Evolutionary conservation across 106 monocot species (phyloP).

Genomic region (Posidonia australis): DNA sequence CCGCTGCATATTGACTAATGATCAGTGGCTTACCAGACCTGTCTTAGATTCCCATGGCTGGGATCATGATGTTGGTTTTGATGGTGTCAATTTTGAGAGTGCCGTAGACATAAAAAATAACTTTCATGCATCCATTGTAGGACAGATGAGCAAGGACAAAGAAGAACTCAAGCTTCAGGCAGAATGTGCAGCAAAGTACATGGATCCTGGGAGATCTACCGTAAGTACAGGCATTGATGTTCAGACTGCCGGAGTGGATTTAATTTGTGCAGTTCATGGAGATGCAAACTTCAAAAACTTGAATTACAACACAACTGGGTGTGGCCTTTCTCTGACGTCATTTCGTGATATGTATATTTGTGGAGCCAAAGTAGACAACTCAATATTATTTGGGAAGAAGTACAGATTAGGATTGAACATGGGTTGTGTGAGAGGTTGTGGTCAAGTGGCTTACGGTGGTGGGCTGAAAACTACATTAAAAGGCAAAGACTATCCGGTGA

Average conservation of each 20-base stretch:
- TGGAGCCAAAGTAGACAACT: conserved; percentile 75
- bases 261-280: conserved; percentile 48
- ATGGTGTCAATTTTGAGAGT: conserved; percentile 65
- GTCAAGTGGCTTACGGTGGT: conserved; percentile 57
- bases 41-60: conserved; percentile 86
- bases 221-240: conserved; percentile 39
- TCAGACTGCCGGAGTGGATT: conserved; percentile 48
- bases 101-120: conserved; percentile 29
- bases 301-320: conserved; percentile 33
- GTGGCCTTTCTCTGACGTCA: conserved; percentile 54
- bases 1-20: conserved; percentile 32
- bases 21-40: conserved; percentile 51
- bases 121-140: conserved; percentile 33
- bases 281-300: conserved; percentile 36
- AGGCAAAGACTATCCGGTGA: conserved; percentile 80
- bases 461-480: conserved; percentile 39
- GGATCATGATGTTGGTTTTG: conserved; percentile 92
- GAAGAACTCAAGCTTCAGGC: conserved; percentile 49
- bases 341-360: conserved; percentile 30
- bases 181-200: conserved; percentile 36
- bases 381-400: conserved; percentile 42
- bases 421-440: conserved; percentile 39
- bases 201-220: conserved; percentile 10
- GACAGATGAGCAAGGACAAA: conserved; percentile 85
- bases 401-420: conserved; percentile 28